Conservation (phyloP, 2,329 filamentous ascomycete genomes). For the Cladosporium phlei region DNA sequence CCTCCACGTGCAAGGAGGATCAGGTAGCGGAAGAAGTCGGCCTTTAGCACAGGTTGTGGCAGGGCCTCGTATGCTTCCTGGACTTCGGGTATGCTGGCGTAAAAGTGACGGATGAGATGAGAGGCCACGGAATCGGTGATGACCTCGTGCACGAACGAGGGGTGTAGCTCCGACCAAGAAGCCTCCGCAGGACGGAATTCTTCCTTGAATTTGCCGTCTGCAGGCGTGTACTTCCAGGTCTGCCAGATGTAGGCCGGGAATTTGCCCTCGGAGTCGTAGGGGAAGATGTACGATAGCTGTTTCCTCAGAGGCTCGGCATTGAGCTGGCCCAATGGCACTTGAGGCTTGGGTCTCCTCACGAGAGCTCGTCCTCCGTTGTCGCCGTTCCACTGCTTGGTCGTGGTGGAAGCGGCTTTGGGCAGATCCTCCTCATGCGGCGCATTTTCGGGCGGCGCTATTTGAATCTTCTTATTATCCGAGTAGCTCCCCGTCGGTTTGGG, state of each 20-base stretch:
- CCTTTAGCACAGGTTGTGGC: conserved; percentile 52
- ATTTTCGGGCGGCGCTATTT: conserved; percentile 18
- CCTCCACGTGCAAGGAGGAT: conserved; percentile 71
- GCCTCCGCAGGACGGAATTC: conserved; percentile 77
- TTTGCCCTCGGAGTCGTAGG: conserved; percentile 80
- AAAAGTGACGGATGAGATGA: conserved; percentile 78
- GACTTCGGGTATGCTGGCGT: conserved; percentile 59
- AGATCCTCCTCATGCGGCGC: conserved; percentile 12
- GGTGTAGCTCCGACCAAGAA: conserved; percentile 82
- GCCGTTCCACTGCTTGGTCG: conserved; percentile 21
- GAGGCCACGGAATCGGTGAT: conserved; percentile 85
- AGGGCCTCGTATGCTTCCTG: conserved; percentile 47
- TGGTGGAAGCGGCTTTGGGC: conserved; percentile 27
- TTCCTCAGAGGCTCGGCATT: conserved; percentile 69
- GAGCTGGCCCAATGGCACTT: conserved; percentile 65
- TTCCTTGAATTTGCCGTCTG: conserved; percentile 67
- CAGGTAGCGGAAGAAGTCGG: conserved; percentile 64
- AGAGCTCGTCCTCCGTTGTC: conserved; percentile 26
- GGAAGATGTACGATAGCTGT: conserved; percentile 85
- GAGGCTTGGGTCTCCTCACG: conserved; percentile 44
- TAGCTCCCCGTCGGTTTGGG: conserved; percentile 35
- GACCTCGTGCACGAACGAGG: conserved; percentile 91
- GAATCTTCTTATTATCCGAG: conserved; percentile 33
- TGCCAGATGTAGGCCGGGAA: conserved; percentile 99
- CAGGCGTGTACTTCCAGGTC: conserved; percentile 88